Percentiles rank a stretch among this genome's conserved stretches.
phyloP scores from a whole-genome alignment of 1,284 basidiomycete genomes.

The Pterula multifida region DNA sequence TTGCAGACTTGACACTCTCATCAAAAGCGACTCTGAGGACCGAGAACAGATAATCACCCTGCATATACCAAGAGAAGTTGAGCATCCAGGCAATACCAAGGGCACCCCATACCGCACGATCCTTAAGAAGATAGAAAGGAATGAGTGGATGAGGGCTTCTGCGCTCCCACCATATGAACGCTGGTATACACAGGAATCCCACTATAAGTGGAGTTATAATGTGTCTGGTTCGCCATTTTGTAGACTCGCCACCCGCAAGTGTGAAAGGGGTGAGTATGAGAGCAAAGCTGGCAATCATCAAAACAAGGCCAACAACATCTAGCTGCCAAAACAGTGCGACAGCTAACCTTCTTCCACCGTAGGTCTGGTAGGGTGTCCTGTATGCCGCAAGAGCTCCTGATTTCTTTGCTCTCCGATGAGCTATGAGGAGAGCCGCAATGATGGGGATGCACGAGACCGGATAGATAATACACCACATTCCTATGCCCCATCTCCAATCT shows the following conservation, averaged over 20 bases:
- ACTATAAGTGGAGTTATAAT: conserved; percentile 26
- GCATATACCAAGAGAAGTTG: conserved; percentile 23
- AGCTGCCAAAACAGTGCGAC: conserved; percentile 25
- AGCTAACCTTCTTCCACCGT: conserved; percentile 9
- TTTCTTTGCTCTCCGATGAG: conserved; percentile 13
- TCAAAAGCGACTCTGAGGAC: conserved; percentile 23
- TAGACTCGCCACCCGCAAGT: conserved; percentile 19
- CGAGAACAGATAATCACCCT: conserved; percentile 20
- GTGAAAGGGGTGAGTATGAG: conserved; percentile 25
- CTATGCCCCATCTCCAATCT: conserved; percentile 26
- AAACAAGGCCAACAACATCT: conserved; percentile 23
- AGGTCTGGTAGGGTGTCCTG: conserved; percentile 14
- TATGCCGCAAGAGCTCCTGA: conserved; percentile 17
- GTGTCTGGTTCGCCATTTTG: conserved; percentile 19
- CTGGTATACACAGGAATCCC: conserved; percentile 21
- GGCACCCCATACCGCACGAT: conserved; percentile 22
- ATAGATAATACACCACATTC: conserved; percentile 29
- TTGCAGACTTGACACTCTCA: conserved; percentile 20
- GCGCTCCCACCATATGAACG: conserved; percentile 23
- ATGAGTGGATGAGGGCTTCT: conserved; percentile 22
- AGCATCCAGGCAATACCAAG: conserved; percentile 22
- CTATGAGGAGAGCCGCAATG: conserved; percentile 17
- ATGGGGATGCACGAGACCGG: conserved; percentile 21
- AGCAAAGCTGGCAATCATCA: conserved; percentile 19
- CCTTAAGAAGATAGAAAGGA: conserved; percentile 21